These are phyloP conservation scores for Halenospora varia DNA, from an alignment of 495 filamentous ascomycete species.

Conservation along the genomic window DNA sequence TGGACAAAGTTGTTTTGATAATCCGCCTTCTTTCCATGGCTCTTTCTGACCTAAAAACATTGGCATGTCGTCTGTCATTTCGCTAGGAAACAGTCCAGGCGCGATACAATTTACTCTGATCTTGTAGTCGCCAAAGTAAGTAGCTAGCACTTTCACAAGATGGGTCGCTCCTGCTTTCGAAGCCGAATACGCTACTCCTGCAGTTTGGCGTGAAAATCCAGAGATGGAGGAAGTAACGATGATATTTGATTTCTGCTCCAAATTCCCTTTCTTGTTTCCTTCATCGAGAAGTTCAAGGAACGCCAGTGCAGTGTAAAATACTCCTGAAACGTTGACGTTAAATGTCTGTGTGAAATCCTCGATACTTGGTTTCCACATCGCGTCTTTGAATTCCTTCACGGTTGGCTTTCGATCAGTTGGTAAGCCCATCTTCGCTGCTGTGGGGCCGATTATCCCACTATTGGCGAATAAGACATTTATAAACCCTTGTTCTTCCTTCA, in stretches of 20 bases:
- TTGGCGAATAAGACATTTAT: conserved; percentile 64
- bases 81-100: conserved; percentile 51
- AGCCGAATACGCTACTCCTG: conserved; percentile 54
- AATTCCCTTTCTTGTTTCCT: conserved; percentile 50
- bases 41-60: conserved; percentile 39
- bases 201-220: conserved; percentile 48
- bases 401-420: conserved; percentile 19
- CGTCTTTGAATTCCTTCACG: conserved; percentile 46
- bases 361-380: conserved; percentile 45
- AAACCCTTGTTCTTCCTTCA: conserved; percentile 48
- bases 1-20: conserved; percentile 20
- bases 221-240: conserved; percentile 58
- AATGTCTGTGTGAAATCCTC: conserved; percentile 55
- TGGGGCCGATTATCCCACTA: conserved; percentile 54
- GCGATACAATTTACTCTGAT: conserved; percentile 61
- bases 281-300: conserved; percentile 57
- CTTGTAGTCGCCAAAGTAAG: conserved; percentile 46
- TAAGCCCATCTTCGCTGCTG: conserved; percentile 22
- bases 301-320: conserved; percentile 61
- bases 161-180: conserved; percentile 61
- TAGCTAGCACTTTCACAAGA: conserved; percentile 56
- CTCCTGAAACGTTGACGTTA: conserved; percentile 53
- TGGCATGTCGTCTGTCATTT: conserved; percentile 19
- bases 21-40: conserved; percentile 27
- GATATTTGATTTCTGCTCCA: conserved; percentile 53